Conservation (phyloP, 768 basidiomycete species). For the Lactarius trivialis region DNA sequence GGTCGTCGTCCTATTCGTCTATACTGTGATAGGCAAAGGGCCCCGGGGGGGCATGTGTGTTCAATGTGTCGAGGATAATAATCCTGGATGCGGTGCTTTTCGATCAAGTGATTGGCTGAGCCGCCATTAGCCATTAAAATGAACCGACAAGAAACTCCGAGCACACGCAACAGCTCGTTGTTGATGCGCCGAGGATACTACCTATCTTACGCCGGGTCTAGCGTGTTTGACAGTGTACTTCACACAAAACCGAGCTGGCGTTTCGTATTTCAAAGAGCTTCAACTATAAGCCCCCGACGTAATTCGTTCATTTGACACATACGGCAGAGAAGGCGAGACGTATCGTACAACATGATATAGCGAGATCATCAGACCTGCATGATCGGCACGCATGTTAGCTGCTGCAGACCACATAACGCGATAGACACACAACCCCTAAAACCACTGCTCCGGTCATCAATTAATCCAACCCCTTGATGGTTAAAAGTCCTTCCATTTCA, state of each 20-base stretch:
- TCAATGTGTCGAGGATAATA: background rate
- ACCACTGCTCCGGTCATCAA: background rate
- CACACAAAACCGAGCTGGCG: background rate
- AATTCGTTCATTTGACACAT: background rate
- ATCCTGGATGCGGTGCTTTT: background rate
- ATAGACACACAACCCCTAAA: background rate
- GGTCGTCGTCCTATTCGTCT: too few species aligned
- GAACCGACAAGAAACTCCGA: slow-evolving; percentile 3
- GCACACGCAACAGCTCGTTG: background rate
- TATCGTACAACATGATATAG: slow-evolving; percentile 12
- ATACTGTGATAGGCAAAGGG: too few species aligned
- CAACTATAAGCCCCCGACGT: background rate
- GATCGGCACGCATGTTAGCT: slow-evolving; percentile 5
- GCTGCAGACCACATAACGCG: background rate
- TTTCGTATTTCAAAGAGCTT: background rate
- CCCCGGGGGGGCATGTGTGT: background rate
- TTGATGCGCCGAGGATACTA: background rate
- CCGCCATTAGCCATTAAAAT: background rate
- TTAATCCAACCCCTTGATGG: background rate
- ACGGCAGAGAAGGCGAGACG: background rate
- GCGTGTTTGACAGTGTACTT: background rate
- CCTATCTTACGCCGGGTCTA: background rate
- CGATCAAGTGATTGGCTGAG: background rate
- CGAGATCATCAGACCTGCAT: slow-evolving; percentile 9
- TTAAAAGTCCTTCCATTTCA: background rate